Evolutionary conservation across 352 stramenopile species (phyloP).

Genomic region (Globisporangium camurandrum): DNA sequence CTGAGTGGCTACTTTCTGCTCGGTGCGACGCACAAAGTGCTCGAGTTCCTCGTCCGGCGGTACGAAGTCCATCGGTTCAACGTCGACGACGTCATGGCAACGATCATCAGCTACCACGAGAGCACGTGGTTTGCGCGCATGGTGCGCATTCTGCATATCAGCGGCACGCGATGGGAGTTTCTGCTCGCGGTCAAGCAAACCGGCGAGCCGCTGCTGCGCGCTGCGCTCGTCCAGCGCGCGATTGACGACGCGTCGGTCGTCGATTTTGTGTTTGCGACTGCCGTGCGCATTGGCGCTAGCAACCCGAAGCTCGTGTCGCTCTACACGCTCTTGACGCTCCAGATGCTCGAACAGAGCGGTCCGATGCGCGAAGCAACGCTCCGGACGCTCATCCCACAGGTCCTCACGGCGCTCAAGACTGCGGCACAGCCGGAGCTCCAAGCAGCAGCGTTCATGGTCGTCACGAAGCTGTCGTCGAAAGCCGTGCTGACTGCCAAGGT

Average conservation of each 20-base stretch:
- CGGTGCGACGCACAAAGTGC: constrained; percentile 71
- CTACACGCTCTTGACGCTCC: constrained; percentile 74
- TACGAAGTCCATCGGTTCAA: constrained; percentile 86
- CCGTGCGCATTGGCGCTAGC: constrained; percentile 43
- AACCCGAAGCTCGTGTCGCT: constrained; percentile 82
- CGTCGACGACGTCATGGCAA: constrained; percentile 75
- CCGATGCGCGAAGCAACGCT: constrained; percentile 61
- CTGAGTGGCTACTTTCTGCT: constrained; percentile 81
- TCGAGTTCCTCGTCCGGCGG: constrained; percentile 86
- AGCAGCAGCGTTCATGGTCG: constrained; percentile 76
- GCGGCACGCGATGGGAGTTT: constrained; percentile 78
- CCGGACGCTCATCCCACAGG: constrained; percentile 72
- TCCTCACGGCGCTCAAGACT: constrained; percentile 64
- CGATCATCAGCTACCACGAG: constrained; percentile 83
- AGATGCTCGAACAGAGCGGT: constrained; percentile 71
- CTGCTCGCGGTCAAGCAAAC: constrained; percentile 66
- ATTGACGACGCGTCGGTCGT: constrained; percentile 71
- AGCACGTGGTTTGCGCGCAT: constrained; percentile 79
- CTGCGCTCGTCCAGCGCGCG: constrained; percentile 65
- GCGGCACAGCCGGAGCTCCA: constrained; percentile 66
- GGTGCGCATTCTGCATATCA: constrained; percentile 79
- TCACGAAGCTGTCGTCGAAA: constrained; percentile 80
- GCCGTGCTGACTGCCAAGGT: constrained; percentile 66
- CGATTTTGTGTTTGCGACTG: constrained; percentile 62
- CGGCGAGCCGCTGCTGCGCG: constrained; percentile 51